Conservation (phyloP, 306 rosid species). For the Hylodesmum podocarpum region DNA sequence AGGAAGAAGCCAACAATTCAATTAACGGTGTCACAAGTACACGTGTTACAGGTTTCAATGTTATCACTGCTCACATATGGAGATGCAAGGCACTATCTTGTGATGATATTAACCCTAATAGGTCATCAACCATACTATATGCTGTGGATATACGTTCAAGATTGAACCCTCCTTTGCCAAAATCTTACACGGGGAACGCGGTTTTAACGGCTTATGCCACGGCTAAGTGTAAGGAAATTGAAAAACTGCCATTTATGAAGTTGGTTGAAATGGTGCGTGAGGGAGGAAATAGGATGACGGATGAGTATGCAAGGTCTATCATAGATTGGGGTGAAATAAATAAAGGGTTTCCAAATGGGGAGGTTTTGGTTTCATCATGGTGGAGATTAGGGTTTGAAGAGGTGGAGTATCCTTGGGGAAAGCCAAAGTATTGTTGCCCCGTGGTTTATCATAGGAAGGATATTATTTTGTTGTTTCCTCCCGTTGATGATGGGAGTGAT, state of each 20-base stretch:
- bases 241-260: neutral
- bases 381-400: slow-evolving; percentile 10
- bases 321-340: neutral
- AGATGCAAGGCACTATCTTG: neutral
- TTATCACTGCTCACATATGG: neutral
- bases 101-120: neutral
- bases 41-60: neutral
- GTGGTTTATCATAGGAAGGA: slow-evolving; percentile 2
- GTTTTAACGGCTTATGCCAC: neutral
- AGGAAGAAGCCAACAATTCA: neutral
- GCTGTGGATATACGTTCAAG: neutral
- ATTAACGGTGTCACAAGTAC: neutral
- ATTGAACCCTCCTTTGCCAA: neutral
- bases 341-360: neutral
- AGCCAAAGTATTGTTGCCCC: slow-evolving; percentile 10
- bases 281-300: neutral
- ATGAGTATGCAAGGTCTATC: neutral
- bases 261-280: neutral
- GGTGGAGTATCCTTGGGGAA: neutral
- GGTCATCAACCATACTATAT: neutral
- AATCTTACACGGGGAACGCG: neutral
- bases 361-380: slow-evolving; percentile 6
- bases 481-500: neutral
- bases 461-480: neutral
- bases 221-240: neutral